Percentiles rank a stretch among this genome's conserved stretches.
Evolutionary conservation across 805 yeast species (phyloP).

Genomic region (Torulaspora indica): DNA sequence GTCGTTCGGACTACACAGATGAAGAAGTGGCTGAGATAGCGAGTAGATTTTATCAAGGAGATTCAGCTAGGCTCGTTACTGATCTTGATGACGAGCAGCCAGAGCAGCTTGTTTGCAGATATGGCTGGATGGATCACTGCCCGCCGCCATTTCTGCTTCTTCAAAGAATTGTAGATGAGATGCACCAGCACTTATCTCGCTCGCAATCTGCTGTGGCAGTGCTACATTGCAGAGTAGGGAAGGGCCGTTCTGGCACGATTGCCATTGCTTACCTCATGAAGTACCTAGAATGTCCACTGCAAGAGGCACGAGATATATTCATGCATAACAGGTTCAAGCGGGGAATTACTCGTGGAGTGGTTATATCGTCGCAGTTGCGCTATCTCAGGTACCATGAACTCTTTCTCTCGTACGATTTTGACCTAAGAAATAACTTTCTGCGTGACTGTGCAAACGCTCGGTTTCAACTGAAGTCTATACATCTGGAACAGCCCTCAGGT

Average conservation of each 20-base stretch:
- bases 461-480: slow-evolving; percentile 19
- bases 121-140: slow-evolving; percentile 72
- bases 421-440: slow-evolving; percentile 10
- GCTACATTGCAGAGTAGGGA: slow-evolving; percentile 86
- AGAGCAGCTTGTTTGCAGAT: slow-evolving; percentile 11
- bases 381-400: slow-evolving; percentile 56
- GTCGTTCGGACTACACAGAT: slow-evolving; percentile 37
- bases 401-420: slow-evolving; percentile 18
- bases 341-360: slow-evolving; percentile 60
- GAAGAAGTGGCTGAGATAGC: slow-evolving; percentile 17
- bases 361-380: slow-evolving; percentile 63
- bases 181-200: slow-evolving; percentile 41
- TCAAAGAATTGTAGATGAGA: slow-evolving; percentile 40
- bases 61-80: slow-evolving; percentile 1
- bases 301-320: slow-evolving; percentile 50
- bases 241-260: slow-evolving; percentile 83
- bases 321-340: slow-evolving; percentile 53
- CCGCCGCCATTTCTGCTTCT: slow-evolving; percentile 63
- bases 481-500: slow-evolving; percentile 20
- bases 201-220: slow-evolving; percentile 50
- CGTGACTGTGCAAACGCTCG: slow-evolving; percentile 10
- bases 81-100: slow-evolving; percentile 2
- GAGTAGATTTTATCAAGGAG: background rate
- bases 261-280: slow-evolving; percentile 67
- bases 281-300: slow-evolving; percentile 36